Evolutionary conservation across 2,329 filamentous ascomycete species (phyloP).

Genomic region (Fusarium annulatum): DNA sequence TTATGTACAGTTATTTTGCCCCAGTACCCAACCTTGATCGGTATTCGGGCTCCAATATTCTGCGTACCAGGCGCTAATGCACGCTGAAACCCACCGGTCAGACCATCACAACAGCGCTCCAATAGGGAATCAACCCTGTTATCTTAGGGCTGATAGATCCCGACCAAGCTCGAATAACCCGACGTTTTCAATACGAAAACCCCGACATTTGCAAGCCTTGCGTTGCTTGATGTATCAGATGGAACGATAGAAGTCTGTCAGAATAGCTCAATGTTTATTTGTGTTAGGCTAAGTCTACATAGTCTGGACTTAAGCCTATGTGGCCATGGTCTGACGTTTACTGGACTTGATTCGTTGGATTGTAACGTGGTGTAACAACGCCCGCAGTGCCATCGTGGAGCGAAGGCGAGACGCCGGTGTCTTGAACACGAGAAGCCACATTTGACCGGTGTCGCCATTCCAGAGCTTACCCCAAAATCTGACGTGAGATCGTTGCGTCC

Average conservation of each 20-base stretch:
- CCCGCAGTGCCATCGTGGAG: neutral
- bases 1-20: accelerated
- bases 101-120: neutral
- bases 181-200: neutral
- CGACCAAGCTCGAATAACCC: neutral
- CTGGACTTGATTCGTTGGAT: too few relatives aligned
- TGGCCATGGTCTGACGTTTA: neutral
- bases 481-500: neutral
- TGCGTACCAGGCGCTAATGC: neutral
- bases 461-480: neutral
- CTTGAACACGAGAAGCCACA: neutral
- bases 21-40: too few relatives aligned
- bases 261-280: too few relatives aligned
- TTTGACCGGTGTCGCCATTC: neutral
- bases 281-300: accelerated
- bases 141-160: neutral
- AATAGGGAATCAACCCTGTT: neutral
- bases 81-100: neutral
- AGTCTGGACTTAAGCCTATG: too few relatives aligned
- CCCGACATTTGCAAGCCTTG: neutral
- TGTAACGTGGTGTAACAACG: neutral
- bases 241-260: too few relatives aligned
- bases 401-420: neutral
- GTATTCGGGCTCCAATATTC: neutral
- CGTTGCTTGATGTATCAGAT: too few relatives aligned